A percentile compares a stretch with the other conserved stretches of the same genome.
Evolutionary conservation across 148 eudicot genomes (phyloP).

Genomic region (Rheum nobile): DNA sequence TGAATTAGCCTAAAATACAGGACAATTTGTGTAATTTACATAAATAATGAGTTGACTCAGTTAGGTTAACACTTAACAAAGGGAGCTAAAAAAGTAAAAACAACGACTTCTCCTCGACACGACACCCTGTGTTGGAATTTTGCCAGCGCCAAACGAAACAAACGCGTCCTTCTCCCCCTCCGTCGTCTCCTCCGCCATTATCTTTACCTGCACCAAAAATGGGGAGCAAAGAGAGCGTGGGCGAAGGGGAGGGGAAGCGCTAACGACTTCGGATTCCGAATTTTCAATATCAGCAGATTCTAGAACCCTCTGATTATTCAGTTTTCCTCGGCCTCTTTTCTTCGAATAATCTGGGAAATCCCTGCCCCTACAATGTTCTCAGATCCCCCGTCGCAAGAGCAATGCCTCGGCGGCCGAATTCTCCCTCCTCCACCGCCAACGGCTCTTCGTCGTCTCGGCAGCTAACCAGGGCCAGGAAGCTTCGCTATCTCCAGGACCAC

Average conservation of each 20-base stretch:
- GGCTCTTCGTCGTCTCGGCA: constrained; percentile 13
- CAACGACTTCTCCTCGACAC: background rate
- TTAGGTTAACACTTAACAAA: too few relatives aligned
- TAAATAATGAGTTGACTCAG: background rate
- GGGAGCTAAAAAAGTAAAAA: background rate
- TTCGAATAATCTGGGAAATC: background rate
- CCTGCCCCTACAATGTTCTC: constrained; percentile 12
- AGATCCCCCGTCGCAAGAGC: constrained; percentile 11
- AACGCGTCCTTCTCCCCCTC: background rate
- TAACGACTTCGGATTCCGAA: background rate
- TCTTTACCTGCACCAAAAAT: background rate
- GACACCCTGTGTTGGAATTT: background rate
- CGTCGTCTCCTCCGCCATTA: background rate
- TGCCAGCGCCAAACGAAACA: background rate
- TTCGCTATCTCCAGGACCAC: constrained; percentile 25
- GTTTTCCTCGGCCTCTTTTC: background rate
- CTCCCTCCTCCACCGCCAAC: constrained; percentile 14
- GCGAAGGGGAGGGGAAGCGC: background rate
- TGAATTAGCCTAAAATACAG: background rate
- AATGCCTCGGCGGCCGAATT: constrained; percentile 39
- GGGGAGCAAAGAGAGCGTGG: constrained; percentile 2
- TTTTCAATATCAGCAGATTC: background rate
- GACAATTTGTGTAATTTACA: background rate
- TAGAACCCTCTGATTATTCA: background rate
- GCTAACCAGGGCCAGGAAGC: constrained; percentile 27